Evolutionary conservation across 1,284 basidiomycete genomes (phyloP), one percentile per base, ranked within the genome.

Genomic region (Trichosporon ovoides): DNA sequence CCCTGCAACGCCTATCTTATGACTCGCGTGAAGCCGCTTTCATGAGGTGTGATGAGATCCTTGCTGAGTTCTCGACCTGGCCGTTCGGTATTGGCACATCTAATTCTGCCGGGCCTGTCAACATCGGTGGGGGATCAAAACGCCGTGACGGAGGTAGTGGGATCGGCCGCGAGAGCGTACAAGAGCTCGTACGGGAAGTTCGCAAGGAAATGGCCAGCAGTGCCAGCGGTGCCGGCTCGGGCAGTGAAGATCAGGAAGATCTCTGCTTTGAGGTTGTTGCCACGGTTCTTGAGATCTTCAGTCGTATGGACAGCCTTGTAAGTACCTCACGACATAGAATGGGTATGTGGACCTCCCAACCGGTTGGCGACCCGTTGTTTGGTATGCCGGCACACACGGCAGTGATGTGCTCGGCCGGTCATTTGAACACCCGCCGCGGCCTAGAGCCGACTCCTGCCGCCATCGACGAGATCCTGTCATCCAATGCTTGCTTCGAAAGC

Each of bases 11-110:
- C 63, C 80, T 96, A 28, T 86, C 85, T 11, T 96, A 94, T 69
- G 93, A 96, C 75, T 88, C 91, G 58, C 80, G 93, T 51, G 93
- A 97, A 79, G 85, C 84, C 0, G 92, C 92, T 33, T 94, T 96
- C 73, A 85, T 85, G 63, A 82, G 93, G 60, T 92, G 89, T 67
- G 93, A 97, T 73, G 93, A 96, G 66, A 85, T 96, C 35, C 80
- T 97, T 28, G 86, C 85, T 48, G 92, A 94, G 77, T 96, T 96
- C 76, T 83, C 85, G 31, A 82, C 81, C 28, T 97, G 91, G 91
- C 93, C 93, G 4, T 92, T 91, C 71, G 90, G 91, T 7, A 67
- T 72, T 56, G 68, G 70, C 52, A 74, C 73, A 24, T 61, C 70
- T 12, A 48, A 62, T 24, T 53, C 54, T 19, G 68, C 69, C 11